phyloP scores from a whole-genome alignment of 495 filamentous ascomycete species.

The Sabuloglossum arenarium region DNA sequence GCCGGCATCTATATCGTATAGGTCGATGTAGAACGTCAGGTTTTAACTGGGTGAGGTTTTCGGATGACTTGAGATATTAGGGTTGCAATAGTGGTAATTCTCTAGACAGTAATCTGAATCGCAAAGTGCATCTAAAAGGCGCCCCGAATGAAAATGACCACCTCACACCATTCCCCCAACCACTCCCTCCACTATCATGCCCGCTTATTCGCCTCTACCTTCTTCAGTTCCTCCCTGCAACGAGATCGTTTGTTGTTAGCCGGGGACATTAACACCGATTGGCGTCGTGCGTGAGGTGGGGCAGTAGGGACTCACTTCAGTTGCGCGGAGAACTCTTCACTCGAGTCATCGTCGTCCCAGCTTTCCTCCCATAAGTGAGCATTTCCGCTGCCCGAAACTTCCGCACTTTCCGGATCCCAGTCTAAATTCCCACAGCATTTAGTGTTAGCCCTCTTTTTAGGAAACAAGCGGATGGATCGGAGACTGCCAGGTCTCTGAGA shows the following conservation, averaged over 20 bases:
- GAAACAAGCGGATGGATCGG: constrained; percentile 2
- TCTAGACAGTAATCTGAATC: neutral
- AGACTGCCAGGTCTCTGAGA: too few species aligned
- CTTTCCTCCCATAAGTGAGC: constrained; percentile 97
- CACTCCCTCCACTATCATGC: constrained; percentile 12
- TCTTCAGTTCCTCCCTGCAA: constrained; percentile 82
- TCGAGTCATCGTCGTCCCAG: constrained; percentile 98
- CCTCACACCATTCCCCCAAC: neutral
- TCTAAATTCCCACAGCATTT: constrained; percentile 27
- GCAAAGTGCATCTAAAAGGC: neutral
- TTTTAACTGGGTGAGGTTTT: neutral
- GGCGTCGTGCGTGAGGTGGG: too few species aligned
- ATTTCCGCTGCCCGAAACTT: constrained; percentile 42
- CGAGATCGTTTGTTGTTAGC: neutral
- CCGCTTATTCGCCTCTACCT: constrained; percentile 55
- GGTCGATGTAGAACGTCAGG: too few species aligned
- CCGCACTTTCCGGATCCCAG: constrained; percentile 71
- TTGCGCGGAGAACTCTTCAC: constrained; percentile 89
- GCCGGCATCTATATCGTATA: neutral
- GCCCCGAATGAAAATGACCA: neutral
- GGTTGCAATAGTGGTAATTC: neutral
- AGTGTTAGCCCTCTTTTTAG: neutral
- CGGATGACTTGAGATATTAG: neutral
- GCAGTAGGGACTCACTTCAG: constrained; percentile 52
- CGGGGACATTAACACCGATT: neutral